These are phyloP conservation scores for Endocalyx cinctus DNA, from an alignment of 2,329 filamentous ascomycete genomes.

Conservation along the genomic window DNA sequence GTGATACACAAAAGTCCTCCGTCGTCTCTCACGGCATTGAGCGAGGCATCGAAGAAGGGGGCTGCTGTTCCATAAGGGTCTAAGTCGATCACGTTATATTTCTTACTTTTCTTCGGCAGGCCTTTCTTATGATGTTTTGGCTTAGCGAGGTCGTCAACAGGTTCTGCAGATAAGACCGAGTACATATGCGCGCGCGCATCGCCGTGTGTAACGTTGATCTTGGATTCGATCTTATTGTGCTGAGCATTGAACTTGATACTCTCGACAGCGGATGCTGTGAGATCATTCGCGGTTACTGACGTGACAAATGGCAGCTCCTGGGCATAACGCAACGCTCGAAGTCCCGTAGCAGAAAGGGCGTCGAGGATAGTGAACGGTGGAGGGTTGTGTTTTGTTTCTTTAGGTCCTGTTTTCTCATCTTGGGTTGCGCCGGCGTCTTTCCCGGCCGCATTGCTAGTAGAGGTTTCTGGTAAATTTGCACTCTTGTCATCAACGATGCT, in stretches of 20 bases:
- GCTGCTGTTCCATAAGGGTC: constrained; percentile 94
- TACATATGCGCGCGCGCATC: constrained; percentile 96
- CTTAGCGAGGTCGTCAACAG: constrained; percentile 35
- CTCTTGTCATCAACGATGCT: too few relatives aligned
- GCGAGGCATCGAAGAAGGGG: constrained; percentile 84
- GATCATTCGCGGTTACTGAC: constrained; percentile 82
- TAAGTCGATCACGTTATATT: constrained; percentile 91
- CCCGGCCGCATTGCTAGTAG: too few relatives aligned
- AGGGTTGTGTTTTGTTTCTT: constrained; percentile 22
- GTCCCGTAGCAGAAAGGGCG: constrained; percentile 87
- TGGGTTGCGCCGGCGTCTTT: background rate
- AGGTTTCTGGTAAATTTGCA: too few relatives aligned
- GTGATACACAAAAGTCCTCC: constrained; percentile 92
- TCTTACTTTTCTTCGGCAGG: constrained; percentile 40
- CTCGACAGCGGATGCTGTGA: constrained; percentile 70
- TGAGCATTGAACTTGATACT: constrained; percentile 80
- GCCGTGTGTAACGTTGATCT: constrained; percentile 68
- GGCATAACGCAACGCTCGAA: constrained; percentile 86
- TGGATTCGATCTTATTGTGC: constrained; percentile 71
- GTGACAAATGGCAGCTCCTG: constrained; percentile 85
- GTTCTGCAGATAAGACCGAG: constrained; percentile 53
- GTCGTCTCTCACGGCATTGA: constrained; percentile 78
- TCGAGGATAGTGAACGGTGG: constrained; percentile 79
- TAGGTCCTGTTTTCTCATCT: constrained; percentile 6
- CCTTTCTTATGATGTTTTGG: constrained; percentile 35